Evolutionary conservation across 306 rosid genomes (phyloP), one percentile per base, ranked within the genome.

Genomic region (Trifolium subterraneum): DNA sequence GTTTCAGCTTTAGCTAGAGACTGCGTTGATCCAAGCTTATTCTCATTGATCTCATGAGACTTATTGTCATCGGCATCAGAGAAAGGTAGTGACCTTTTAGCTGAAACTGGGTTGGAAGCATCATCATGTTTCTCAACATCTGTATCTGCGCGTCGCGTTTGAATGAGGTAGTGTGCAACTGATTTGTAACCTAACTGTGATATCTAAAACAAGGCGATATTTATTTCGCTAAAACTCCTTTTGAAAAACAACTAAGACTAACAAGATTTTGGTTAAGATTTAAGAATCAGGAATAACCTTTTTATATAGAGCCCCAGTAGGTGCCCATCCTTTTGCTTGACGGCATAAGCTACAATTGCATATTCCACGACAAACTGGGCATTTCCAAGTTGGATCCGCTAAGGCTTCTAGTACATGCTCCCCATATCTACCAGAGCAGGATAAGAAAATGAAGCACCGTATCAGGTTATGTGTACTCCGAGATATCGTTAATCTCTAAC

Each of bases 321-420:
- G 92, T 58, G 86, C 78, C 99, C 96, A 94, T 50, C 99, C 97
- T 84, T 88, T 92, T 41, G 90, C 88, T 63, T 86, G 85, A 64
- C 98, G 89, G 75, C 99, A 95, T 19, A 95, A 84, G 75, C 99
- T 95, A 84, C 99, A 95, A 80, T 95, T 95, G 87, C 99, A 95
- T 76, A 92, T 92, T 86, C 96, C 99, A 29, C 99, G 97, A 87
- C 99, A 95, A 59, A 45, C 87, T 0, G 97, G 99, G 77, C 98
- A 92, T 64, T 79, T 68, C 99, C 99, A 95, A 71, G 79, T 44
- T 56, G 90, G 87, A 77, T 92, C 82, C 75, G 86, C 77, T 64
- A 72, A 50, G 60, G 96, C 99, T 85, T 95, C 97, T 72, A 88
- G 87, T 22, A 92, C 93, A 80, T 95, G 96, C 83, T 95, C 99